Evolutionary conservation across 306 rosid species (phyloP), one percentile per base, ranked within the genome.

Genomic region (Cajanus cajan): DNA sequence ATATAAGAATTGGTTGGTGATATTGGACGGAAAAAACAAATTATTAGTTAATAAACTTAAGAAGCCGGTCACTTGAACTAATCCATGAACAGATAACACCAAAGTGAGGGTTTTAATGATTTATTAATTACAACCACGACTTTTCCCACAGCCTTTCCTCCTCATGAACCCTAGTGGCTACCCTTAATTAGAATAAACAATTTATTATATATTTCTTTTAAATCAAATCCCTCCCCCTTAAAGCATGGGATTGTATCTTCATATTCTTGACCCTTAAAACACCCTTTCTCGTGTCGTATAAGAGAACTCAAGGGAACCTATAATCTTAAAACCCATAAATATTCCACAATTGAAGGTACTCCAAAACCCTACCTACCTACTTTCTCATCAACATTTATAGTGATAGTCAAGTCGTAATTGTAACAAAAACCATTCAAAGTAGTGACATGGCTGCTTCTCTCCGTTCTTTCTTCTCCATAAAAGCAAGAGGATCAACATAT

Each of bases 381-480:
- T 45, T 37, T 70, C 67, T 76, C 54, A 18, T 4, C 62, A 25
- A 31, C 47, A 41, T 61, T 25, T 69, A 37, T 48, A 33, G 54
- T 57, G 15, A 8, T 25, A 59, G 37, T 25, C 45, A 25, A 28
- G 31, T 43, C 16, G 16, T 52, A 50, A n/a, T 18, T 44, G 69
- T 41, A 9, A 1, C 47, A 9, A 41, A 41, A 41, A 41, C 47
- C 10, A 41, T 28, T 1, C 31, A 9, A 41, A 12, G 48, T 66
- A 15, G 4, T 5, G 4, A 48, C 25, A 77, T 85, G 85, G 82
- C 88, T 63, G 14, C 76, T 68, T 84, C 85, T 77, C 62, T 82
- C 7, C 34, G 85, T 76, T 86, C 78, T 37, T 65, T 69, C 76
- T 80, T 59, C 76, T 59, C 80, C n/a, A 9, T 71, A 21, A 72